phyloP scores from a whole-genome alignment of 805 yeast species.

The Yarrowia osloensis region DNA sequence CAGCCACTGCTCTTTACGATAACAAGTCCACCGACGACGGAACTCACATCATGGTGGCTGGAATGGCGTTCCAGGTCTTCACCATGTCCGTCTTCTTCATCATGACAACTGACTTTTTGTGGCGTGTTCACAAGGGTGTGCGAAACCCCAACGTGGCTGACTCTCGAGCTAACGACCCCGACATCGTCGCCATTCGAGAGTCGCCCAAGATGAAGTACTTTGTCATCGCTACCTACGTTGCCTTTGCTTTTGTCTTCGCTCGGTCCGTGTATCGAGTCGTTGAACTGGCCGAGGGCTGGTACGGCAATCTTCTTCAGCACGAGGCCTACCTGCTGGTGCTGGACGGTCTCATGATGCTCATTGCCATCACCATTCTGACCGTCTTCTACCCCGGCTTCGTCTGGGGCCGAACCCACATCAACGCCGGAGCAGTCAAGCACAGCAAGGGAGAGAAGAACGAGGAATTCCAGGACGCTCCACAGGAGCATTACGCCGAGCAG shows the following conservation, averaged over 20 bases:
- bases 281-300: constrained; percentile 74
- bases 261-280: constrained; percentile 74
- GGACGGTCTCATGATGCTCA: constrained; percentile 63
- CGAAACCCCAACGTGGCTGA: constrained; percentile 12
- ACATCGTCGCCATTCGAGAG: constrained; percentile 9
- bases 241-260: constrained; percentile 57
- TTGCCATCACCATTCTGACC: constrained; percentile 52
- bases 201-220: constrained; percentile 36
- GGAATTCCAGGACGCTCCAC: neutral
- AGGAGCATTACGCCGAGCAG: neutral
- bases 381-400: constrained; percentile 64
- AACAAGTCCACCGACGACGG: constrained; percentile 48
- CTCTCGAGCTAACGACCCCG: constrained; percentile 20
- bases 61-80: constrained; percentile 73
- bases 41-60: constrained; percentile 69
- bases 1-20: constrained; percentile 49
- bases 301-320: constrained; percentile 61
- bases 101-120: constrained; percentile 51
- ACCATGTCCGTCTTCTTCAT: constrained; percentile 64
- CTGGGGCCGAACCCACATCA: constrained; percentile 4
- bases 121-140: constrained; percentile 31
- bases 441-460: neutral
- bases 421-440: constrained; percentile 10
- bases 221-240: constrained; percentile 35
- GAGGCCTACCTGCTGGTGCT: constrained; percentile 61